A percentile compares a stretch with the other conserved stretches of the same genome.
These are phyloP conservation scores for Chlamydomonas applanata DNA, from an alignment of 139 green algal genomes.

Conservation along the genomic window DNA sequence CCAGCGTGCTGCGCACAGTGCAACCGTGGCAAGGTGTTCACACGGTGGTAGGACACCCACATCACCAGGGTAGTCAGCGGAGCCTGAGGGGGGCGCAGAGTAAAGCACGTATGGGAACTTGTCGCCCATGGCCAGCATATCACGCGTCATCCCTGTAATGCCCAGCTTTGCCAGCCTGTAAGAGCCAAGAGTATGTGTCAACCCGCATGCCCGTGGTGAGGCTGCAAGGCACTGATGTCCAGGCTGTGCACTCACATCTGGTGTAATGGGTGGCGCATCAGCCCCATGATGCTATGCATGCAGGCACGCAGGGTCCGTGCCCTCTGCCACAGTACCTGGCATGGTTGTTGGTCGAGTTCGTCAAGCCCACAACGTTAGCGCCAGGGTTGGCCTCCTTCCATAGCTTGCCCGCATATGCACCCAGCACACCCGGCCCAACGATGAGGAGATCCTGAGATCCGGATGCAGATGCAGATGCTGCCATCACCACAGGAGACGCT, in stretches of 20 bases:
- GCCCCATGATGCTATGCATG: background rate
- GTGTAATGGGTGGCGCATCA: background rate
- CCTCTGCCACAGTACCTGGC: conserved; percentile 51
- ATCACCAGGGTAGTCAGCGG: conserved; percentile 82
- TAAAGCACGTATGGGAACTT: conserved; percentile 88
- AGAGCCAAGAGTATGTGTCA: too few species aligned
- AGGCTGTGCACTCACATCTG: background rate
- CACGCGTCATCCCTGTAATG: conserved; percentile 57
- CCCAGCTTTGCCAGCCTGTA: conserved; percentile 74
- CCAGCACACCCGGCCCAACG: conserved; percentile 88
- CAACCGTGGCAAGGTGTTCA: too few species aligned
- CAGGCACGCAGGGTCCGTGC: too few species aligned
- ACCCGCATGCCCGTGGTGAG: too few species aligned
- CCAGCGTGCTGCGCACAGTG: too few species aligned
- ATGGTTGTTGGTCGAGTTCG: conserved; percentile 84
- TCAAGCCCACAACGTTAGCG: conserved; percentile 81
- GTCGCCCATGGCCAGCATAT: conserved; percentile 11
- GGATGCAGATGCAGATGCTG: too few species aligned
- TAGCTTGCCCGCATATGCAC: conserved; percentile 69
- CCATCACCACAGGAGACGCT: too few species aligned
- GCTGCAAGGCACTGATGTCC: background rate
- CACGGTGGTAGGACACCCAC: conserved; percentile 42
- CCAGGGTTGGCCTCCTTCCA: conserved; percentile 70
- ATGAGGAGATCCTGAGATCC: conserved; percentile 63
- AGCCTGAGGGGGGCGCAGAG: conserved; percentile 85